Conservation (phyloP, 2,329 filamentous ascomycete genomes). For the Ceratocystis alfenasii region DNA sequence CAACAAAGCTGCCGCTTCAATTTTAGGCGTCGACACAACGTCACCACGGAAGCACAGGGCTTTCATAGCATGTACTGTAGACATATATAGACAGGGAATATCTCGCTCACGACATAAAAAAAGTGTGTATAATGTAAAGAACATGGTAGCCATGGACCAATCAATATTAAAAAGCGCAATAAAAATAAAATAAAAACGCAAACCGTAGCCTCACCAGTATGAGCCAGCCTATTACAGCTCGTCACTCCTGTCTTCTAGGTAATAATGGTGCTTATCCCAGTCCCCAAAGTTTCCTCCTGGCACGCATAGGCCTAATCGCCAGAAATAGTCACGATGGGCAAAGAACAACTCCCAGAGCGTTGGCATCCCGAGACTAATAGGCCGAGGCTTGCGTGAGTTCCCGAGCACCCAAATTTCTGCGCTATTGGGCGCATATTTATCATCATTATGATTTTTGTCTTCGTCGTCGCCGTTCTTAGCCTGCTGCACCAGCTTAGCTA, state of each 20-base stretch:
- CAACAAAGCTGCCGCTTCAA: background rate
- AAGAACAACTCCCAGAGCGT: slow-evolving; percentile 90
- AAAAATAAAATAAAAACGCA: background rate
- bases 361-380: slow-evolving; percentile 22
- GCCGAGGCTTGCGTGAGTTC: slow-evolving; percentile 12
- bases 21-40: background rate
- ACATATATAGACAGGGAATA: background rate
- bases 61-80: background rate
- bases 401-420: slow-evolving; percentile 39
- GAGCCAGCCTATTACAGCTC: slow-evolving; percentile 31
- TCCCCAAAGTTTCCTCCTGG: slow-evolving; percentile 63
- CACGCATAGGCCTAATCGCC: slow-evolving; percentile 79
- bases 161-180: background rate
- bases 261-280: slow-evolving; percentile 46
- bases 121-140: background rate
- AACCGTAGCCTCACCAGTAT: background rate
- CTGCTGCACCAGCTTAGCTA: slow-evolving; percentile 11
- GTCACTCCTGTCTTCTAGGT: slow-evolving; percentile 29
- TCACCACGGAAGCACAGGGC: background rate
- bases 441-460: background rate
- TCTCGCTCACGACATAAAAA: background rate
- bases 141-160: background rate
- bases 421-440: slow-evolving; percentile 22
- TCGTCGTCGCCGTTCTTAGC: background rate
- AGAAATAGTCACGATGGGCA: slow-evolving; percentile 93